phyloP scores from a whole-genome alignment of 495 filamentous ascomycete genomes.

The Echria macrotheca region DNA sequence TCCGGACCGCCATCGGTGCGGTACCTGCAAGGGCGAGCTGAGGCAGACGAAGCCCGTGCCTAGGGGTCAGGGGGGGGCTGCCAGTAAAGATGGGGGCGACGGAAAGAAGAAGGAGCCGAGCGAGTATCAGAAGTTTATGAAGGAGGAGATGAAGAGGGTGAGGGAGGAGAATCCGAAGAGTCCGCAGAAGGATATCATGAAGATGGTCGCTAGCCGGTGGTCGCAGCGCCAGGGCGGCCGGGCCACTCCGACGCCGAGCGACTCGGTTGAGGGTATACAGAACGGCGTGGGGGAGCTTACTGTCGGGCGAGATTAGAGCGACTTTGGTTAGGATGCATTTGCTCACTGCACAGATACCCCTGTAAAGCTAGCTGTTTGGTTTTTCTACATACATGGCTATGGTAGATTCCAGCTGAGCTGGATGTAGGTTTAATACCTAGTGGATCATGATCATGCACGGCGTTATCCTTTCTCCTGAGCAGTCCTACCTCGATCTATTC shows the following conservation, averaged over 20 bases:
- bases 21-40: constrained; percentile 59
- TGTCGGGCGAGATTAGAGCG: not conserved
- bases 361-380: not conserved
- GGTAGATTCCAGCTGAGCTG: not conserved
- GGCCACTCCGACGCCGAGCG: not conserved
- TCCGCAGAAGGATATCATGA: constrained; percentile 62
- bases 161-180: constrained; percentile 46
- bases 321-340: too few relatives aligned
- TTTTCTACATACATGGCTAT: constrained; percentile 3
- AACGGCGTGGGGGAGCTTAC: not conserved
- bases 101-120: constrained; percentile 24
- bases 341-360: not conserved
- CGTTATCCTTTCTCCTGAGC: not conserved
- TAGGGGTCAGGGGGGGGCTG: too few relatives aligned
- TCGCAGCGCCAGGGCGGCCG: constrained; percentile 12
- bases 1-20: constrained; percentile 58
- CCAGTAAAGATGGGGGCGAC: not conserved
- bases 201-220: constrained; percentile 48
- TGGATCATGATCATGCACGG: constrained; percentile 4
- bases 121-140: constrained; percentile 65
- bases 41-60: constrained; percentile 77
- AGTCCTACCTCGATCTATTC: not conserved
- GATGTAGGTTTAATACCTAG: not conserved
- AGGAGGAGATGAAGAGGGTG: constrained; percentile 54
- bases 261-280: not conserved